Evolutionary conservation across 1,284 basidiomycete species (phyloP).

Genomic region (Takashimella tepidaria): DNA sequence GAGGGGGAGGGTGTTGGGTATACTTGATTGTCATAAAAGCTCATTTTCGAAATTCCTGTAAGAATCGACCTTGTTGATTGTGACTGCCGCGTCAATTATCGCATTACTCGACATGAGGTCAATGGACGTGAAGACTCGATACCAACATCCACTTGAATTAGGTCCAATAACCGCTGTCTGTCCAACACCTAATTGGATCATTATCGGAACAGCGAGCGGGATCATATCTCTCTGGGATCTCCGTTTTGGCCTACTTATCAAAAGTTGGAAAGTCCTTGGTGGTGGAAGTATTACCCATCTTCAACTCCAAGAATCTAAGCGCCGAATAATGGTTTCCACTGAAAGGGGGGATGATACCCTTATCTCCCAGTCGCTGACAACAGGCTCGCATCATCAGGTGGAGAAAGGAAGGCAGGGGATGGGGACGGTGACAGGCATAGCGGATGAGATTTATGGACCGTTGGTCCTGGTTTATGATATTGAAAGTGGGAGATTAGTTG

Average conservation of each 20-base stretch:
- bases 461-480: slow-evolving; percentile 46
- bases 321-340: slow-evolving; percentile 77
- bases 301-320: slow-evolving; percentile 63
- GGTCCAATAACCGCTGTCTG: slow-evolving; percentile 83
- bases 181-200: slow-evolving; percentile 74
- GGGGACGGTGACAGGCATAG: not conserved
- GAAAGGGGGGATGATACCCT: too few species aligned
- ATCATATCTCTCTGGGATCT: slow-evolving; percentile 87
- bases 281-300: slow-evolving; percentile 52
- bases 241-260: slow-evolving; percentile 82
- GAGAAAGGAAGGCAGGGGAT: not conserved
- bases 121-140: slow-evolving; percentile 67
- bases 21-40: too few species aligned
- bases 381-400: not conserved
- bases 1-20: too few species aligned
- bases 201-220: slow-evolving; percentile 80
- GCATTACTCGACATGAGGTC: slow-evolving; percentile 77
- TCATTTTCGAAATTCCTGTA: too few species aligned
- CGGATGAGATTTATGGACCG: slow-evolving; percentile 7
- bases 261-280: slow-evolving; percentile 73
- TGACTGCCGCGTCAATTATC: slow-evolving; percentile 74
- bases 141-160: slow-evolving; percentile 78
- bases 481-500: slow-evolving; percentile 46
- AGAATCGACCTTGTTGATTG: slow-evolving; percentile 61
- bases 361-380: too few species aligned